Percentiles rank a stretch among this genome's conserved stretches.
phyloP scores from a whole-genome alignment of 2,329 filamentous ascomycete genomes.

The Fusarium mexicanum region DNA sequence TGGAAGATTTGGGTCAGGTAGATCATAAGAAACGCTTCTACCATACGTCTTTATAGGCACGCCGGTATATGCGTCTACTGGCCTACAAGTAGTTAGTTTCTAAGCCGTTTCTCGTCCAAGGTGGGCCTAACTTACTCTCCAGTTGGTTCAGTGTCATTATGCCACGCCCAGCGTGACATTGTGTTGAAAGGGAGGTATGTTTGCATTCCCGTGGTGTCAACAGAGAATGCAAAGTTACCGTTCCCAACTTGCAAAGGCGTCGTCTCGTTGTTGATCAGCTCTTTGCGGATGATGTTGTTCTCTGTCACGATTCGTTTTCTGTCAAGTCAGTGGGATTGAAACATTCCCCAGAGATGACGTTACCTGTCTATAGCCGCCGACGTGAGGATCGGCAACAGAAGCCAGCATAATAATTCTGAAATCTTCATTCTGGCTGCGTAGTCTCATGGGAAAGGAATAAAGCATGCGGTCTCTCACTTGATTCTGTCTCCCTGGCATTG shows the following conservation, averaged over 20 bases:
- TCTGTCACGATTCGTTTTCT: constrained; percentile 36
- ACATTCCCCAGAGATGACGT: not conserved
- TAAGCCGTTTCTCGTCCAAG: too few species aligned
- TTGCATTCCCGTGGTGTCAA: constrained; percentile 56
- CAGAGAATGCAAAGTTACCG: constrained; percentile 60
- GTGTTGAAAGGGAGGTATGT: constrained; percentile 58
- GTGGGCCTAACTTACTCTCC: constrained; percentile 24
- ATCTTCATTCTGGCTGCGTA: not conserved
- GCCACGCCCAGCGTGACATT: constrained; percentile 61
- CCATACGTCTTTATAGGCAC: constrained; percentile 48
- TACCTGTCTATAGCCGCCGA: constrained; percentile 12
- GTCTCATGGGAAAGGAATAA: not conserved
- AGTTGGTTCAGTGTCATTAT: constrained; percentile 58
- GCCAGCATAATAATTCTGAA: not conserved
- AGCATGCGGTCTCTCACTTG: too few species aligned
- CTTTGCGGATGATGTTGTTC: constrained; percentile 39
- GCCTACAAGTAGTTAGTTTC: not conserved
- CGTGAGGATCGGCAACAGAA: not conserved
- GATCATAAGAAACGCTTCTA: constrained; percentile 51
- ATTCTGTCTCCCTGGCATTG: too few species aligned
- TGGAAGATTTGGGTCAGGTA: constrained; percentile 49
- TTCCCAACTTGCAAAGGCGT: constrained; percentile 64
- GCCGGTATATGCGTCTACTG: constrained; percentile 46
- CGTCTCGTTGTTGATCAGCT: constrained; percentile 44
- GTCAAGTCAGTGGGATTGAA: not conserved